phyloP scores from a whole-genome alignment of 148 eudicot genomes.

The Vaccinium darrowii region DNA sequence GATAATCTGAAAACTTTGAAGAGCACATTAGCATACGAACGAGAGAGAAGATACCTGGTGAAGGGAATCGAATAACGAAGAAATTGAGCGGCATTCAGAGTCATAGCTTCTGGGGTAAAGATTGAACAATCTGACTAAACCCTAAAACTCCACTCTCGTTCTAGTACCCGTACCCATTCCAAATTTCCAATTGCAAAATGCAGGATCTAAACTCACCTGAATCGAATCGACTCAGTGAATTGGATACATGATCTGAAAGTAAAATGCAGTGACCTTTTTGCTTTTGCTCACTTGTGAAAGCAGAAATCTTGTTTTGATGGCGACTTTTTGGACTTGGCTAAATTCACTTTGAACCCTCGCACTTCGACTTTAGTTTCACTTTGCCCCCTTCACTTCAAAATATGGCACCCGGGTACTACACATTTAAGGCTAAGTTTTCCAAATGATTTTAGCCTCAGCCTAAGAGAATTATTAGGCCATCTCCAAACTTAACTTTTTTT shows the following conservation, averaged over 20 bases:
- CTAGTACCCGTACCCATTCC: background rate
- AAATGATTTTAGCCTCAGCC: too few relatives aligned
- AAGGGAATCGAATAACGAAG: background rate
- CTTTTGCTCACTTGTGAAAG: background rate
- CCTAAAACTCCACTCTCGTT: background rate
- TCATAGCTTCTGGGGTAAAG: background rate
- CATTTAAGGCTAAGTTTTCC: too few relatives aligned
- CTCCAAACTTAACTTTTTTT: too few relatives aligned
- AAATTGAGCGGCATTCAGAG: background rate
- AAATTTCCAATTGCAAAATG: background rate
- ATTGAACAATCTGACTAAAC: background rate
- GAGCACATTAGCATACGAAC: background rate
- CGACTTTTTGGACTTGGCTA: background rate
- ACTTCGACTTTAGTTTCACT: background rate
- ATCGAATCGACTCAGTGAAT: background rate
- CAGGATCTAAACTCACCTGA: background rate
- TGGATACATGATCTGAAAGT: background rate
- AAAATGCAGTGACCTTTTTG: background rate
- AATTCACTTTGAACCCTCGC: background rate
- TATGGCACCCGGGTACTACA: too few relatives aligned
- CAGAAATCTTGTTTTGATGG: background rate
- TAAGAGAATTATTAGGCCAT: too few relatives aligned
- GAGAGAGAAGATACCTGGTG: background rate
- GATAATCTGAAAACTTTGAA: background rate
- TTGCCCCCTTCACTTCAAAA: background rate